Percentiles rank a stretch among this genome's conserved stretches.
Conservation (phyloP, 495 filamentous ascomycete species). For the Aspergillus funiculosus region DNA sequence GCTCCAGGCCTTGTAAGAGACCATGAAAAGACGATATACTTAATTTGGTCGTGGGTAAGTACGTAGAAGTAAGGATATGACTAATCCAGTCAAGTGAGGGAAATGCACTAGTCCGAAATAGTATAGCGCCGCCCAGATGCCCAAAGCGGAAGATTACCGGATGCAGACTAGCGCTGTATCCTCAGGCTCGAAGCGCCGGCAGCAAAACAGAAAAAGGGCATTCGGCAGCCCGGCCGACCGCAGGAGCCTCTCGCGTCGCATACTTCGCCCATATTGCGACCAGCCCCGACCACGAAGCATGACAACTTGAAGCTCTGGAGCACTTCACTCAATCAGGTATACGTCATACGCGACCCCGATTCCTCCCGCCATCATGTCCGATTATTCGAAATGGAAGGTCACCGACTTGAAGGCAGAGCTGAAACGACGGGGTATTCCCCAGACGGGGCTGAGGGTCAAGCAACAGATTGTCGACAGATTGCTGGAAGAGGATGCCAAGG, state of each 20-base stretch:
- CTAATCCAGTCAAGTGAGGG: no score
- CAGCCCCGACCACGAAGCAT: slow-evolving; percentile 3
- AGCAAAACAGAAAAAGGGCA: slow-evolving; percentile 2
- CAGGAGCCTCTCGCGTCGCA: slow-evolving; percentile 28
- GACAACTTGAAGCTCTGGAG: slow-evolving; percentile 10
- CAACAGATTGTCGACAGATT: slow-evolving; percentile 44
- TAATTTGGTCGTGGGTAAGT: no score
- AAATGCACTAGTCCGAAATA: no score
- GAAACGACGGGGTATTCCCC: slow-evolving; percentile 46
- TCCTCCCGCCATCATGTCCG: slow-evolving; percentile 33
- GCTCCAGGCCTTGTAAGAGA: no score
- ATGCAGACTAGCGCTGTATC: no score
- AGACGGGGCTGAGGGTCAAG: slow-evolving; percentile 47
- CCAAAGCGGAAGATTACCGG: no score
- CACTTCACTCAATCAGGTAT: slow-evolving; percentile 4
- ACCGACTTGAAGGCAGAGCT: slow-evolving; percentile 50
- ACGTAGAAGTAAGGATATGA: no score
- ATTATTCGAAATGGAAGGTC: slow-evolving; percentile 50
- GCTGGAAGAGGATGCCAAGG: slow-evolving; percentile 38
- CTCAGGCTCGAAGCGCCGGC: no score
- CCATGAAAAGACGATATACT: no score
- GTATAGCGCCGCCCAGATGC: no score
- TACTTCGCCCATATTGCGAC: slow-evolving; percentile 10
- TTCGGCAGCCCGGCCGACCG: slow-evolving; percentile 9
- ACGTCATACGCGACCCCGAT: neutral